These are phyloP conservation scores for Phytophthora tubulina DNA, from an alignment of 352 stramenopile species.

Conservation along the genomic window DNA sequence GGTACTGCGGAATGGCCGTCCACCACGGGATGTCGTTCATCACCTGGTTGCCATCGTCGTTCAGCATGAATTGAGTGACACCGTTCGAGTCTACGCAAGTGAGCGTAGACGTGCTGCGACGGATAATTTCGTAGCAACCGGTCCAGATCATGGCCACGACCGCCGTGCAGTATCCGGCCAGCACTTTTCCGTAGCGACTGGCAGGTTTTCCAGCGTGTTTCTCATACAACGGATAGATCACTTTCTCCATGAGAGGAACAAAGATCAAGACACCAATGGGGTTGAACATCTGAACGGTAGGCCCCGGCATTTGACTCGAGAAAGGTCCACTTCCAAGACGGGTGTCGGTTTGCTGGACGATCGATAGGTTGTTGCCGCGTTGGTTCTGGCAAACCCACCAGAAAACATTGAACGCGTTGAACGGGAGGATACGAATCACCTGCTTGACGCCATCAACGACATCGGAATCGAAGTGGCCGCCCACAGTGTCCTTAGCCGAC, in stretches of 20 bases:
- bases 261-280: constrained; percentile 49
- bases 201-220: constrained; percentile 49
- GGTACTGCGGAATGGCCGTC: constrained; percentile 56
- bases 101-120: constrained; percentile 32
- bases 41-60: constrained; percentile 37
- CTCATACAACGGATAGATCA: constrained; percentile 55
- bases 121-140: constrained; percentile 48
- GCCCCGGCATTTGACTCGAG: constrained; percentile 54
- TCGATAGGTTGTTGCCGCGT: constrained; percentile 71
- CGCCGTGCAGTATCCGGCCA: constrained; percentile 45
- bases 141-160: constrained; percentile 55
- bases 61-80: constrained; percentile 38
- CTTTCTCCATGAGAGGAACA: constrained; percentile 48
- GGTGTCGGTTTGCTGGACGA: constrained; percentile 71
- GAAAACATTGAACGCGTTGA: constrained; percentile 65
- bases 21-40: constrained; percentile 38
- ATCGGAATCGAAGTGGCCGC: constrained; percentile 51
- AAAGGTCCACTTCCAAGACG: constrained; percentile 46
- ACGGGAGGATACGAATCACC: constrained; percentile 44
- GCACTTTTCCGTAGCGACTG: constrained; percentile 51
- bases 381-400: constrained; percentile 71
- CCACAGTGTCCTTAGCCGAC: constrained; percentile 45
- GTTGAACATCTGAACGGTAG: constrained; percentile 63
- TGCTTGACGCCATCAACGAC: constrained; percentile 64
- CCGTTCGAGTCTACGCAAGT: constrained; percentile 31